Base-by-base conservation (phyloP, 352 stramenopile genomes). In the Pilasporangium apinafurcum region DNA sequence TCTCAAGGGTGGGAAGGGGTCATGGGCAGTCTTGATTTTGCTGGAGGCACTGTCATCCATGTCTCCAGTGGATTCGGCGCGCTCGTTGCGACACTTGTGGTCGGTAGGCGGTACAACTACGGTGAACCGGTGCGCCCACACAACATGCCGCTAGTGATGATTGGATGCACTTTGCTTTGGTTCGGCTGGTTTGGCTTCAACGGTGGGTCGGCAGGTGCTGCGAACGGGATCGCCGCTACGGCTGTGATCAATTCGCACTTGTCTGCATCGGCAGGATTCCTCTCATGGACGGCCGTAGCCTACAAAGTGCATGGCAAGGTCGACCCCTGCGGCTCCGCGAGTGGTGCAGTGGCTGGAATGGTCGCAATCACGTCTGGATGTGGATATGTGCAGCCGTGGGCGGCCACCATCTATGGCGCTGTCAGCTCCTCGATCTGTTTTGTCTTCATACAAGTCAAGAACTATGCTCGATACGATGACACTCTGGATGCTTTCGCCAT, bases 101-200 rank as follows among this genome's bases (percentile, higher is more conserved):
- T 74, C 25, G 63, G 66, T 17, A 37, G 46, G 28, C 53, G 45
- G 2, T 52, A 60, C 38, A 62, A 62, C 34, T 40, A 59, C 39
- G 43, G 31, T 12, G 52, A 48, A 6, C 31, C 51, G 3, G 44
- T 65, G 17, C 22, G 27, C 3, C 62, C 58, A 10, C 62, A 71
- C 42, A 69, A 75, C 55, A 30, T 74, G 4, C 62, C 64, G 13
- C 55, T 74, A 25, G 57, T 67, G 20, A 69, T 74, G 38, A 58
- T 65, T 13, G 61, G 61, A 34, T 43, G 38, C 10, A 48, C 41
- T 12, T 41, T 69, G 18, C 49, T 71, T 1, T 71, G 61, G 61
- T 59, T 58, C 39, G 61, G 61, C 30, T 71, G 61, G 61, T 68
- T 44, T 33, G 59, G 61, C 32, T 71, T 71, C 55, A 67, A 71